A percentile compares a stretch with the other conserved stretches of the same genome.
Evolutionary conservation across 257 asterid genomes (phyloP).

Genomic region (Primulina tabacum): DNA sequence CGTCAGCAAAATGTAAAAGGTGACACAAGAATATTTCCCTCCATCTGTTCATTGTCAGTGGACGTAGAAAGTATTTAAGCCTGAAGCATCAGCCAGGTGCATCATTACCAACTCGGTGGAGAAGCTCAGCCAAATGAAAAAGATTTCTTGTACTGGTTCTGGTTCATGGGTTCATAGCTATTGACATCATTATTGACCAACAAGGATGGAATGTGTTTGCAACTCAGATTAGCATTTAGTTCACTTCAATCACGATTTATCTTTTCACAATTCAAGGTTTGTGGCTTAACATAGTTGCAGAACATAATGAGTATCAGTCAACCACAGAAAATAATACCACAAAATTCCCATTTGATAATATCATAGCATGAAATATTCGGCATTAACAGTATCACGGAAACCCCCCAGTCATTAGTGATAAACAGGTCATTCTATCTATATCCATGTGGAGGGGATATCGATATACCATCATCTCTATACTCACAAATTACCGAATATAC

Average conservation of each 20-base stretch:
- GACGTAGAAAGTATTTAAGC: not conserved
- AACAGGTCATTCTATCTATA: not conserved
- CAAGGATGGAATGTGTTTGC: not conserved
- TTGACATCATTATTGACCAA: not conserved
- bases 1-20: conserved; percentile 3
- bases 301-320: not conserved
- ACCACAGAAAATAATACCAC: not conserved
- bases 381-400: not conserved
- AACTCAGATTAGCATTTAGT: not conserved
- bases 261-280: not conserved
- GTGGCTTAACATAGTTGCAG: not conserved
- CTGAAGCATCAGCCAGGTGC: not conserved
- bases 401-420: not conserved
- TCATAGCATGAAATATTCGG: not conserved
- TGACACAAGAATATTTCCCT: not conserved
- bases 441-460: no score
- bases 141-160: not conserved
- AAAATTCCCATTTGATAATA: not conserved
- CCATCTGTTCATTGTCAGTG: not conserved
- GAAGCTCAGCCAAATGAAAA: not conserved
- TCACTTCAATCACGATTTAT: not conserved
- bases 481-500: not conserved
- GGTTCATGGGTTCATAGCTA: not conserved
- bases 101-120: not conserved
- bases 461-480: no score